A percentile compares a stretch with the other conserved stretches of the same genome.
Evolutionary conservation across 306 rosid species (phyloP).

Genomic region (Alnus glutinosa): DNA sequence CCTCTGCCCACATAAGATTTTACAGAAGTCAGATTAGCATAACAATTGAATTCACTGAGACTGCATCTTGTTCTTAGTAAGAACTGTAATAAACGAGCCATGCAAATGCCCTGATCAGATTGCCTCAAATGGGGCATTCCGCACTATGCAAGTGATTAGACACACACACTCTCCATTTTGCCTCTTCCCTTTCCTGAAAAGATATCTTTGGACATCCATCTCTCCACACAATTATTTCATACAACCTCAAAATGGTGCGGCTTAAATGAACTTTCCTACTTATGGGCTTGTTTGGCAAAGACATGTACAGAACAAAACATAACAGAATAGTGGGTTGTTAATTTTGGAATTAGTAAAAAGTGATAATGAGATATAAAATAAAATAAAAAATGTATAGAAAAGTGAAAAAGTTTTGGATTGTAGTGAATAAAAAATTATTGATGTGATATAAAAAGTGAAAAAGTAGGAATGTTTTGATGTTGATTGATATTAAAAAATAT

Average conservation of each 20-base stretch:
- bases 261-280: constrained; percentile 5
- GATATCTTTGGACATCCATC: not conserved
- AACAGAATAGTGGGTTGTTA: too few species aligned
- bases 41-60: constrained; percentile 21
- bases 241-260: not conserved
- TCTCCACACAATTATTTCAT: not conserved
- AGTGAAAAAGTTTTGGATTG: too few species aligned
- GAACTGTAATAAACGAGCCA: not conserved
- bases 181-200: not conserved
- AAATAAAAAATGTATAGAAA: too few species aligned
- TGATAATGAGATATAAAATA: too few species aligned
- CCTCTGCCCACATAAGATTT: constrained; percentile 60
- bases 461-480: too few species aligned
- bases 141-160: not conserved
- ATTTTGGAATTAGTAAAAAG: too few species aligned
- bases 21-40: constrained; percentile 35
- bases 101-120: not conserved
- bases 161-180: too few species aligned
- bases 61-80: not conserved
- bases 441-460: too few species aligned
- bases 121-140: not conserved
- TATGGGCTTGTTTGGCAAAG: too few species aligned
- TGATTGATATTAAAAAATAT: too few species aligned
- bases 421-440: too few species aligned
- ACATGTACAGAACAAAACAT: too few species aligned